A percentile compares a stretch with the other conserved stretches of the same genome.
Conservation (phyloP, 345 rosid genomes). For the Cardamine resedifolia region DNA sequence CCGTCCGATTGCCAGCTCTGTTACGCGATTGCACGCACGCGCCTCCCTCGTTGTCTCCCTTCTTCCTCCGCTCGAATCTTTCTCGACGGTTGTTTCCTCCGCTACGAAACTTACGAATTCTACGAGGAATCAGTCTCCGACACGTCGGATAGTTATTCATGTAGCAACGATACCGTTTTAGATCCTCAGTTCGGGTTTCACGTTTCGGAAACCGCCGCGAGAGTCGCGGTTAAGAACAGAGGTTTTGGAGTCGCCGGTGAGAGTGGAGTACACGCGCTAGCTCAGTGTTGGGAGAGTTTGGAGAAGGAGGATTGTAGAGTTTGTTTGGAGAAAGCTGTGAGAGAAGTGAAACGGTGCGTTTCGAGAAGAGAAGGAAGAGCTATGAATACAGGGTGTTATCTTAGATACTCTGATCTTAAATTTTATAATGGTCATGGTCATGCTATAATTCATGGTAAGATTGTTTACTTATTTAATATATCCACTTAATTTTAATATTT, state of each 20-base stretch:
- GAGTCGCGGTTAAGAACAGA: constrained; percentile 2
- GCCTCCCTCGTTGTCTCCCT: constrained; percentile 47
- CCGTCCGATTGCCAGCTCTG: constrained; percentile 43
- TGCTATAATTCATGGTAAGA: constrained; percentile 13
- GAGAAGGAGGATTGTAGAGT: constrained; percentile 30
- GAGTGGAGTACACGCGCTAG: constrained; percentile 42
- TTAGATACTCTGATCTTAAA: constrained; percentile 41
- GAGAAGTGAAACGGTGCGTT: constrained; percentile 42
- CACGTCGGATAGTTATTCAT: constrained; percentile 10
- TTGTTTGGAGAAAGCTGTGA: constrained; percentile 43
- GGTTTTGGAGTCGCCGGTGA: constrained; percentile 39
- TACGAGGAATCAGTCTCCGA: constrained; percentile 34
- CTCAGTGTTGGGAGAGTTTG: constrained; percentile 50
- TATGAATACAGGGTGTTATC: constrained; percentile 47
- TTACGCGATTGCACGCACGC: constrained; percentile 33
- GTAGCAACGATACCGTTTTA: constrained; percentile 32
- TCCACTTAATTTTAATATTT: not conserved
- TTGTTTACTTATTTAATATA: not conserved
- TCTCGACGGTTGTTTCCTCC: constrained; percentile 54
- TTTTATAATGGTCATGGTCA: constrained; percentile 33
- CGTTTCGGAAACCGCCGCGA: constrained; percentile 19
- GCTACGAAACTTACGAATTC: constrained; percentile 48
- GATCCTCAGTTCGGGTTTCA: constrained; percentile 4
- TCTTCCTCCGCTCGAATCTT: constrained; percentile 48
- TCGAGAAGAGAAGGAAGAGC: constrained; percentile 46